These are phyloP conservation scores for Zygotorulaspora sp. DNA, from an alignment of 805 yeast genomes.

Conservation along the genomic window DNA sequence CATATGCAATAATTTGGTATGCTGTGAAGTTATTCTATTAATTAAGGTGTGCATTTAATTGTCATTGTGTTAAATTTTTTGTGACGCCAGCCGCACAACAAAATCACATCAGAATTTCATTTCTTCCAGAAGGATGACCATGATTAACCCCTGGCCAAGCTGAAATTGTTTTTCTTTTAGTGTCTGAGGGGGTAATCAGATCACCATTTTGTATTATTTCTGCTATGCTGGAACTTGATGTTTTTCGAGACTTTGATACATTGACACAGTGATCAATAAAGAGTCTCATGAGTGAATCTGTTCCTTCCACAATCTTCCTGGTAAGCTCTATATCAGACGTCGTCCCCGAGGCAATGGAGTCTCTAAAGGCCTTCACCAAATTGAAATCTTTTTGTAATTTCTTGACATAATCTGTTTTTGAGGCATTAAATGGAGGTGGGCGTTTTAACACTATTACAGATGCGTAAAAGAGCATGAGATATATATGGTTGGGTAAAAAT, in stretches of 20 bases:
- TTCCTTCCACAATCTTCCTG: constrained; percentile 36
- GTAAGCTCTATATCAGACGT: constrained; percentile 56
- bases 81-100: constrained; percentile 8
- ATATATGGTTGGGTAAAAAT: constrained; percentile 69
- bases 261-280: constrained; percentile 15
- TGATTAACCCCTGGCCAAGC: constrained; percentile 71
- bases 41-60: too few relatives aligned
- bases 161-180: constrained; percentile 31
- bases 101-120: too few relatives aligned
- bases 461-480: constrained; percentile 66
- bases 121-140: constrained; percentile 60
- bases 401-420: constrained; percentile 25
- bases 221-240: constrained; percentile 11
- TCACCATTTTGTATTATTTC: constrained; percentile 13
- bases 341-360: constrained; percentile 40
- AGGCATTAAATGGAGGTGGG: constrained; percentile 31
- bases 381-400: constrained; percentile 38
- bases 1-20: too few relatives aligned
- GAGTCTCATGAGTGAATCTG: constrained; percentile 18
- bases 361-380: constrained; percentile 42
- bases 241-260: constrained; percentile 6
- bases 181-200: constrained; percentile 3
- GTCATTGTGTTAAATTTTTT: too few relatives aligned
- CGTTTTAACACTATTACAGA: constrained; percentile 52
- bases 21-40: too few relatives aligned